These are phyloP conservation scores for Vitis cinerea DNA, from an alignment of 164 flowering plant genomes.

Conservation along the genomic window DNA sequence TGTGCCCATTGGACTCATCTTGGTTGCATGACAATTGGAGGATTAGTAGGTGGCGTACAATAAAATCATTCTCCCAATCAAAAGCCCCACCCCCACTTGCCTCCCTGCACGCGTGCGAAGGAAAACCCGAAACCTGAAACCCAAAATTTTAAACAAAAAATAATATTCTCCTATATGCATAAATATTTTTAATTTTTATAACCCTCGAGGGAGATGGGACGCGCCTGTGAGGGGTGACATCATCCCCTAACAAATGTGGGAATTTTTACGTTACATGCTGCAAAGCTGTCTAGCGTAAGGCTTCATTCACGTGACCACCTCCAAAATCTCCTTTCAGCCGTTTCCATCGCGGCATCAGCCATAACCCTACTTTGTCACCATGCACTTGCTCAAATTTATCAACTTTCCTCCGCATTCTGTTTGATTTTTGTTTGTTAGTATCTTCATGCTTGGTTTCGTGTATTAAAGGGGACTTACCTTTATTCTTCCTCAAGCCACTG, in stretches of 20 bases:
- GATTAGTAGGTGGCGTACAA: constrained; percentile 34
- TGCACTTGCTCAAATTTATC: too few relatives aligned
- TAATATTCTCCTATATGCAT: too few relatives aligned
- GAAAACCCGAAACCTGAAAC: not conserved
- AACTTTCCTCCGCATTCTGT: too few relatives aligned
- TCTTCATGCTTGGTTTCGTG: not conserved
- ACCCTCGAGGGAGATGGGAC: not conserved
- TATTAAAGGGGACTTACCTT: not conserved
- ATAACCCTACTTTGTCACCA: too few relatives aligned
- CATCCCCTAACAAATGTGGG: constrained; percentile 2
- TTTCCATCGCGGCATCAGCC: not conserved
- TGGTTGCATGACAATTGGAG: constrained; percentile 32
- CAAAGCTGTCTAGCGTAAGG: constrained; percentile 1
- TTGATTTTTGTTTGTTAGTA: too few relatives aligned
- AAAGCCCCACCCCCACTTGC: constrained; percentile 11
- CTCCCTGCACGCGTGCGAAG: constrained; percentile 3
- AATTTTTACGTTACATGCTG: constrained; percentile 17
- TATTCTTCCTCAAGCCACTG: not conserved
- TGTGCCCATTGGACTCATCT: constrained; percentile 20
- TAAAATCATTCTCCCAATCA: constrained; percentile 18
- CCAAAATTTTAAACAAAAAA: too few relatives aligned
- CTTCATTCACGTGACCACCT: constrained; percentile 20
- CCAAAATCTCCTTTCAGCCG: constrained; percentile 14
- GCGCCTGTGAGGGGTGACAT: not conserved
- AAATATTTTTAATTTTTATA: too few relatives aligned